Conservation (phyloP, 169 alveolate species). For the Plasmodium sp. region DNA sequence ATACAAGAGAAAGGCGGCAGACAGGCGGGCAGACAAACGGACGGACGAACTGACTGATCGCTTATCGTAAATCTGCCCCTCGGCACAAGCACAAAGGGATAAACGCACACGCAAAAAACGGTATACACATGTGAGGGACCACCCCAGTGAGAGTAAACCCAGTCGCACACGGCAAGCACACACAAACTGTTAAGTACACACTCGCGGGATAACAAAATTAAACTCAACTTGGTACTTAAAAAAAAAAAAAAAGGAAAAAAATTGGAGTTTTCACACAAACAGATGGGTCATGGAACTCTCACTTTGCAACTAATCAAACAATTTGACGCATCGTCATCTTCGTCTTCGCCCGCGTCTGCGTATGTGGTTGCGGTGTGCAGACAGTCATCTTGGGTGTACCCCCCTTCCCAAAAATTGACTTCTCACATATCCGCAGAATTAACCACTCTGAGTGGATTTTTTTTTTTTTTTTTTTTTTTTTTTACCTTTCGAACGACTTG, state of each 20-base stretch:
- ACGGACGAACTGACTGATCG: neutral
- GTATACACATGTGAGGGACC: neutral
- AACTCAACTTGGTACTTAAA: slow-evolving; percentile 1
- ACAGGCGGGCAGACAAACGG: neutral
- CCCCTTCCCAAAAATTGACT: neutral
- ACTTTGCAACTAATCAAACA: neutral
- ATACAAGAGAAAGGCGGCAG: neutral
- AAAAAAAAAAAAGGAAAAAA: slow-evolving; percentile 6
- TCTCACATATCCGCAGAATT: neutral
- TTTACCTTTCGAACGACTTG: neutral
- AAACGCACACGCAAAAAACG: neutral
- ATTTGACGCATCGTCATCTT: neutral
- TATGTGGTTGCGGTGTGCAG: neutral
- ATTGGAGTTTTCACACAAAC: neutral
- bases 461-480: neutral
- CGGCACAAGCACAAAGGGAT: neutral
- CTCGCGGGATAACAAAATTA: neutral
- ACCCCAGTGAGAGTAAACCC: neutral
- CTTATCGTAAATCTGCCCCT: neutral
- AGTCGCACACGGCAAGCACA: neutral
- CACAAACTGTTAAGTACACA: neutral
- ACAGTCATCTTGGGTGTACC: neutral
- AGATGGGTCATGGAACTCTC: neutral
- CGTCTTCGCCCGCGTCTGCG: neutral
- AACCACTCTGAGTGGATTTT: neutral